These are phyloP conservation scores for Dalechampia spathulata DNA, from an alignment of 441 rosid species.

Conservation along the genomic window DNA sequence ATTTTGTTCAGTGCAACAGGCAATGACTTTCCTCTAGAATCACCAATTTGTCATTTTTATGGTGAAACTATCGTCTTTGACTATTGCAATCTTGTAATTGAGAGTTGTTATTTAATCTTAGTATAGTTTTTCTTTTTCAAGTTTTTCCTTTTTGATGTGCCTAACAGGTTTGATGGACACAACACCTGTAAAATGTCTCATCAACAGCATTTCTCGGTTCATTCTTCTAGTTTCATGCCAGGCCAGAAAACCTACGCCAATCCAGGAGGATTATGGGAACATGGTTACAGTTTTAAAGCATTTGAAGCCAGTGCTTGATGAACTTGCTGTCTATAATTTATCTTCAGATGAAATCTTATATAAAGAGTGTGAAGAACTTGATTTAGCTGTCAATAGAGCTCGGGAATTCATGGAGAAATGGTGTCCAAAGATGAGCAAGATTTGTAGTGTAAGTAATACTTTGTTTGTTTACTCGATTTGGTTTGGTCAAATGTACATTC, in stretches of 20 bases:
- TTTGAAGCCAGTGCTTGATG: slow-evolving; percentile 73
- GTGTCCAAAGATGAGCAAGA: slow-evolving; percentile 68
- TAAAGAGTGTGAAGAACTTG: slow-evolving; percentile 70
- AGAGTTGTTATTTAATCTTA: too few relatives aligned
- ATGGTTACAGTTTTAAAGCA: slow-evolving; percentile 53
- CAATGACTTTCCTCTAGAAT: too few relatives aligned
- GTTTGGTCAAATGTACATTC: too few relatives aligned
- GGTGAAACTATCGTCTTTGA: too few relatives aligned
- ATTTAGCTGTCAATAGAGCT: slow-evolving; percentile 60
- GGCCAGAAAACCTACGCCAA: slow-evolving; percentile 39
- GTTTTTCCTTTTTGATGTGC: not conserved
- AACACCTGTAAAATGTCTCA: slow-evolving; percentile 48
- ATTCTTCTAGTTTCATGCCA: slow-evolving; percentile 82
- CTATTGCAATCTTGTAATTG: too few relatives aligned
- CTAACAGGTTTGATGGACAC: slow-evolving; percentile 57
- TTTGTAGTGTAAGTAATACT: slow-evolving; percentile 49
- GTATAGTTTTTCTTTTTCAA: too few relatives aligned
- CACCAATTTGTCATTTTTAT: too few relatives aligned
- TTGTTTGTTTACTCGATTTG: not conserved
- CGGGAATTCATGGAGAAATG: slow-evolving; percentile 73
- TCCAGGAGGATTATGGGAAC: slow-evolving; percentile 49
- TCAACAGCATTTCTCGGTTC: slow-evolving; percentile 79
- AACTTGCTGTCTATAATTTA: slow-evolving; percentile 47
- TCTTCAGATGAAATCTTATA: slow-evolving; percentile 44
- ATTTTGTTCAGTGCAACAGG: too few relatives aligned